Conservation (phyloP, 2,329 filamentous ascomycete genomes). For the Biscogniauxia sp. region DNA sequence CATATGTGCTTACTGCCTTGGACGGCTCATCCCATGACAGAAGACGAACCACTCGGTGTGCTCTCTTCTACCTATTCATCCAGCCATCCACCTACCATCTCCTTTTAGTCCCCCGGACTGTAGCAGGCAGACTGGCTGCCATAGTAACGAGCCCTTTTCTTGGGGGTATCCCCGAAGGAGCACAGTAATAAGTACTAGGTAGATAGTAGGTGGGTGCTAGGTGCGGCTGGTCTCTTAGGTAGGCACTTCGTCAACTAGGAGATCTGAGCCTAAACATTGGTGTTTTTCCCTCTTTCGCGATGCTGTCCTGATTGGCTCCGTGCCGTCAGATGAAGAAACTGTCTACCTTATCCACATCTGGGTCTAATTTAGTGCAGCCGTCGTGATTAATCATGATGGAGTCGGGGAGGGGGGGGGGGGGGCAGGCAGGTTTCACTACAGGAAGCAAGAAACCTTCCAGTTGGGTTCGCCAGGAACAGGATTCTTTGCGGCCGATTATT, state of each 20-base stretch:
- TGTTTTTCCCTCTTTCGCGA: neutral
- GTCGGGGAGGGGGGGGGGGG: neutral
- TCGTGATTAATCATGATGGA: neutral
- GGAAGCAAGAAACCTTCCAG: neutral
- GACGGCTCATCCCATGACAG: neutral
- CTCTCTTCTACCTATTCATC: neutral
- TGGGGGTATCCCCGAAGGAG: no score
- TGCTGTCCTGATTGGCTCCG: neutral
- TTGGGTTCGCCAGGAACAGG: neutral
- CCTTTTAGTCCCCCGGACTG: no score
- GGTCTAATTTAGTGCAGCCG: neutral
- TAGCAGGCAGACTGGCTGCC: no score
- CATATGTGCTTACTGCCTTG: neutral
- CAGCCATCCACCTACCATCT: neutral
- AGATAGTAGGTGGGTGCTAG: neutral
- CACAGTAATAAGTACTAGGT: neutral
- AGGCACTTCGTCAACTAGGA: neutral
- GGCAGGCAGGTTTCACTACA: neutral
- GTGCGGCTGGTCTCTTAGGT: neutral
- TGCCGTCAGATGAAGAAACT: neutral
- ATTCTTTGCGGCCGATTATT: neutral
- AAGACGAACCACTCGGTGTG: neutral
- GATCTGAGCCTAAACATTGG: neutral
- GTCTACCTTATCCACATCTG: neutral
- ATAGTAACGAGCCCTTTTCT: no score